Conservation (phyloP, 805 yeast species). For the Saturnispora silvae region DNA sequence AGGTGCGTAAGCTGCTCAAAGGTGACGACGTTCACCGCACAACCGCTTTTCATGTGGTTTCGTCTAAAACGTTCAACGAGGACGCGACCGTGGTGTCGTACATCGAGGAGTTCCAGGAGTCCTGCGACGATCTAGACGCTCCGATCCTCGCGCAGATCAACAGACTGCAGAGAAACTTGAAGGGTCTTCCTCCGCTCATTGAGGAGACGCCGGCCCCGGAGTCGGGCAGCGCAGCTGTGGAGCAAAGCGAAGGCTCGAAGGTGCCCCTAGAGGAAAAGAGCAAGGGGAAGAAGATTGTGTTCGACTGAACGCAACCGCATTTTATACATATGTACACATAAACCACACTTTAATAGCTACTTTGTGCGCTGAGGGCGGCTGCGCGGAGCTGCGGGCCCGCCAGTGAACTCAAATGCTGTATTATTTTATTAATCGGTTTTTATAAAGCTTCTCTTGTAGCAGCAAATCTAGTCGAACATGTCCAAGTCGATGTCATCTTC, state of each 20-base stretch:
- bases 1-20: conserved; percentile 6
- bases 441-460: not conserved
- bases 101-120: conserved; percentile 10
- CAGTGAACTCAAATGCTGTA: too few species aligned
- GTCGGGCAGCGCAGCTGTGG: too few species aligned
- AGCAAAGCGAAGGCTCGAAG: not conserved
- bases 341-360: too few species aligned
- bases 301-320: conserved; percentile 4
- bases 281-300: conserved; percentile 6
- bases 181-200: conserved; percentile 29
- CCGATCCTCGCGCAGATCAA: conserved; percentile 25
- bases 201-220: conserved; percentile 15
- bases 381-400: not conserved
- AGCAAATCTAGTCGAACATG: conserved; percentile 4
- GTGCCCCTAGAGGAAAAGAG: not conserved
- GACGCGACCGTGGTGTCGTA: conserved; percentile 10
- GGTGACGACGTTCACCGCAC: conserved; percentile 12
- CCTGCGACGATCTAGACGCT: conserved; percentile 20
- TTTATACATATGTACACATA: too few species aligned
- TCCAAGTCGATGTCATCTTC: conserved; percentile 8
- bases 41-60: conserved; percentile 10
- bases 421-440: not conserved
- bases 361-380: too few species aligned
- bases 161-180: conserved; percentile 28
- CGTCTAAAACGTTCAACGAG: conserved; percentile 11